These are phyloP conservation scores for Delitschia confertaspora DNA, from an alignment of 495 filamentous ascomycete species.

Conservation along the genomic window DNA sequence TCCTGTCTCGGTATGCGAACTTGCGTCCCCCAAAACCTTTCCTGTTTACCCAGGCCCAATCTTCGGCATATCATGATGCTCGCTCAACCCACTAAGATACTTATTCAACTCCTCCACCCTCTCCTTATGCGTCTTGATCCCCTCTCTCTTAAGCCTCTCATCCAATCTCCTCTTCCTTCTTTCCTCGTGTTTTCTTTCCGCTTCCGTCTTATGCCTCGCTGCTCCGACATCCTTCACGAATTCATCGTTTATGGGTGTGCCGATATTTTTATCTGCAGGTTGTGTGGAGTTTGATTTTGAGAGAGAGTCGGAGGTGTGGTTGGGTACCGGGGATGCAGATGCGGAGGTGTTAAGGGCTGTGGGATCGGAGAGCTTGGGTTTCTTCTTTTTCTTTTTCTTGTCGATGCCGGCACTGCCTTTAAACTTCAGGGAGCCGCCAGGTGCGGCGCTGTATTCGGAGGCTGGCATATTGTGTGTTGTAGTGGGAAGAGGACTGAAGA, in stretches of 20 bases:
- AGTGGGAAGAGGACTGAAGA: too few species aligned
- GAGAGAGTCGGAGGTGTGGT: background rate
- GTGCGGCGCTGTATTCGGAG: constrained; percentile 61
- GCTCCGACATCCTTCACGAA: constrained; percentile 10
- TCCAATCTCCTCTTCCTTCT: constrained; percentile 61
- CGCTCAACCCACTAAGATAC: constrained; percentile 80
- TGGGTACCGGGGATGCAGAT: background rate
- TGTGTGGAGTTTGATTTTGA: background rate
- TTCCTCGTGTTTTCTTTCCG: constrained; percentile 75
- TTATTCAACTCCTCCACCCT: constrained; percentile 92
- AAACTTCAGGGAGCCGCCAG: constrained; percentile 62
- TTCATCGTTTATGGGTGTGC: constrained; percentile 12
- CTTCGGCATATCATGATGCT: constrained; percentile 82
- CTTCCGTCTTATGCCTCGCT: constrained; percentile 62
- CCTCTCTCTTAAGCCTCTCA: constrained; percentile 72
- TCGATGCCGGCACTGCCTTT: constrained; percentile 60
- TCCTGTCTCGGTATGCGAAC: too few species aligned
- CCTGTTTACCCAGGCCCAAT: constrained; percentile 34
- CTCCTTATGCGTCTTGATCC: constrained; percentile 93
- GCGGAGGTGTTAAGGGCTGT: constrained; percentile 5
- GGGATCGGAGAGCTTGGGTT: constrained; percentile 24
- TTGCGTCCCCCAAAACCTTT: too few species aligned
- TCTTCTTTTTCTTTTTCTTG: constrained; percentile 59
- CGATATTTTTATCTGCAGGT: constrained; percentile 1
- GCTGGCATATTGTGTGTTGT: too few species aligned